Conservation (phyloP, 169 alveolate genomes). For the Eimeria necatrix region DNA sequence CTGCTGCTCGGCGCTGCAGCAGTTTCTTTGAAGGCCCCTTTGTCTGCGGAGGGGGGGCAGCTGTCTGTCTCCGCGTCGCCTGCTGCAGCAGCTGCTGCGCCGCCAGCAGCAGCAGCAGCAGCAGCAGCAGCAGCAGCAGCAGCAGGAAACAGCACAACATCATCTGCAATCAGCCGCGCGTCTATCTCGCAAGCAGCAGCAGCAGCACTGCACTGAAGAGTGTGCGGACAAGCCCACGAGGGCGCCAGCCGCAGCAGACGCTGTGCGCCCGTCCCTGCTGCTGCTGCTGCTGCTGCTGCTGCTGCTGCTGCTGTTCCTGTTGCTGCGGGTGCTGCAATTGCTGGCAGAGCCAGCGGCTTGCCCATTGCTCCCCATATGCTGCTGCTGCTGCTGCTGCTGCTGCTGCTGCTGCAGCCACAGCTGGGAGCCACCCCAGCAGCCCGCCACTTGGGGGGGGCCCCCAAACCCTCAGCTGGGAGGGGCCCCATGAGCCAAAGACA, state of each 20-base stretch:
- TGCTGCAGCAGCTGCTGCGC: neutral
- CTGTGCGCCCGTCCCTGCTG: neutral
- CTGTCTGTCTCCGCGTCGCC: conserved; percentile 15
- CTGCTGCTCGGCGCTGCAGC: conserved; percentile 42
- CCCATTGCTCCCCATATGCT: neutral
- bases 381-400: conserved; percentile 27
- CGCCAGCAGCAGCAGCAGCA: neutral
- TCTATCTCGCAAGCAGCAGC: neutral
- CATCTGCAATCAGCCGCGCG: neutral
- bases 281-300: conserved; percentile 17
- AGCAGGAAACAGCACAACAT: conserved; percentile 46
- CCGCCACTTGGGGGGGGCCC: neutral
- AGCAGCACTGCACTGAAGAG: conserved; percentile 10
- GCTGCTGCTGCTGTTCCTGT: conserved; percentile 21
- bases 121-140: conserved; percentile 59
- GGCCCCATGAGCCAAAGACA: conserved; percentile 37
- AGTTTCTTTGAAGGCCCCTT: neutral
- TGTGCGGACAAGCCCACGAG: conserved; percentile 20
- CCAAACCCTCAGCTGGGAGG: conserved; percentile 23
- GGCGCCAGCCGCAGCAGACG: conserved; percentile 15
- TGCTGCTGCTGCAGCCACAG: conserved; percentile 60
- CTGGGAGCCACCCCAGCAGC: neutral
- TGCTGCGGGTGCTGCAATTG: neutral
- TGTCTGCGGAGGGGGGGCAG: neutral
- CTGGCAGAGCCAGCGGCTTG: conserved; percentile 30